Evolutionary conservation across 306 rosid genomes (phyloP), one percentile per base, ranked within the genome.

Genomic region (Crataegus laevigata): DNA sequence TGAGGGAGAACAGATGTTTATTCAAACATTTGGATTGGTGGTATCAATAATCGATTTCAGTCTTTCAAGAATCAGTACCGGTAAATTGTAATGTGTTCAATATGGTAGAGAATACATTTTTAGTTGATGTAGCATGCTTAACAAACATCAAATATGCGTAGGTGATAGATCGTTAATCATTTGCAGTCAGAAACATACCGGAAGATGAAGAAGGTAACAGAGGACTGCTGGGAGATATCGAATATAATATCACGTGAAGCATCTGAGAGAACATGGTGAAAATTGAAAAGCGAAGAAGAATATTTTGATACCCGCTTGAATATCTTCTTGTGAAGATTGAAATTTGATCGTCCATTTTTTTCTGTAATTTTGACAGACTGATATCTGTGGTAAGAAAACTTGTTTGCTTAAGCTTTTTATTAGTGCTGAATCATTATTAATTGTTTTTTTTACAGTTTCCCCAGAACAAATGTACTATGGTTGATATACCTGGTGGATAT

Each of bases 21-120:
- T 92, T 47, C 72, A 77, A 82, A 89, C 97, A 2, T 89, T 87
- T 81, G 99, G 99, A 58, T 82, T 94, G 78, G 76, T 69, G 43
- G 79, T 90, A 80, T 90, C 97, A 69, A 89, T 94, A 63, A 94
- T 94, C 28, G 99, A 94, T 82, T 94, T 92, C 68, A 92, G 96
- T 58, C 76, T 94, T 78, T 94, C 98, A 52, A 88, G 97, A 83
- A 94, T 89, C 66, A 94, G 88, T 82, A 90, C 96, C 21, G 96
- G 99, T 94, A 77, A 62, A 72, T 7, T 29, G 36, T 47, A 71
- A 69, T 29, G 47, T 32, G 52, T 25, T 52, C 29, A 25, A 58
- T 9, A 40, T 59, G 5, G 47, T n/a, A 55, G 25, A 68, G 43
- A 66, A 69, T 71, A 57, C 61, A 71, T 77, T 67, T 81, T 45